phyloP scores from a whole-genome alignment of 2,329 filamentous ascomycete species.

The Fusarium subglutinans region DNA sequence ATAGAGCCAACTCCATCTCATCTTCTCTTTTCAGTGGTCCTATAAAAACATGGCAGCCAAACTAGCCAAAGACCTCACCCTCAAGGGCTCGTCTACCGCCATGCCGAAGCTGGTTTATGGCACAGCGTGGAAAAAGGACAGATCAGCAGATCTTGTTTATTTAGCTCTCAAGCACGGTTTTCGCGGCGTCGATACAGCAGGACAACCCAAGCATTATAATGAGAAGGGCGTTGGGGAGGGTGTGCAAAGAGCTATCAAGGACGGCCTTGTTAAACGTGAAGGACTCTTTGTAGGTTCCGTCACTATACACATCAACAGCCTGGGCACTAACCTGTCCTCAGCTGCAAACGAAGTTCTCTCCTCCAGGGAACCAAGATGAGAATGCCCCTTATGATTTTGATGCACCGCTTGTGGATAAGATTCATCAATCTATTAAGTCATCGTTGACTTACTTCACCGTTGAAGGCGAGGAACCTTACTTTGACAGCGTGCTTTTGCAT shows the following conservation, averaged over 20 bases:
- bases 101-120: conserved; percentile 75
- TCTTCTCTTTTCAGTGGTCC: neutral
- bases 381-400: conserved; percentile 69
- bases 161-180: conserved; percentile 75
- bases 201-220: conserved; percentile 80
- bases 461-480: conserved; percentile 53
- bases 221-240: conserved; percentile 76
- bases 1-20: neutral
- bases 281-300: conserved; percentile 68
- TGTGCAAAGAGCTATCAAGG: conserved; percentile 67
- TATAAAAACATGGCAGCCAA: conserved; percentile 23
- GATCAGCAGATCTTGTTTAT: conserved; percentile 73
- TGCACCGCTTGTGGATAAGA: conserved; percentile 69
- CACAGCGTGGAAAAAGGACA: conserved; percentile 85
- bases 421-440: conserved; percentile 71
- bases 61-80: conserved; percentile 47
- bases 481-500: conserved; percentile 83
- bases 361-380: conserved; percentile 68
- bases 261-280: conserved; percentile 63
- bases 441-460: conserved; percentile 72
- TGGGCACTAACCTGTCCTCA: conserved; percentile 41
- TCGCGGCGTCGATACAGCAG: conserved; percentile 78
- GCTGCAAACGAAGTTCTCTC: conserved; percentile 87
- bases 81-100: conserved; percentile 45
- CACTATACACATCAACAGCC: neutral